These are phyloP conservation scores for Leishmania gerbilli DNA, from an alignment of 208 protist species.

Conservation along the genomic window DNA sequence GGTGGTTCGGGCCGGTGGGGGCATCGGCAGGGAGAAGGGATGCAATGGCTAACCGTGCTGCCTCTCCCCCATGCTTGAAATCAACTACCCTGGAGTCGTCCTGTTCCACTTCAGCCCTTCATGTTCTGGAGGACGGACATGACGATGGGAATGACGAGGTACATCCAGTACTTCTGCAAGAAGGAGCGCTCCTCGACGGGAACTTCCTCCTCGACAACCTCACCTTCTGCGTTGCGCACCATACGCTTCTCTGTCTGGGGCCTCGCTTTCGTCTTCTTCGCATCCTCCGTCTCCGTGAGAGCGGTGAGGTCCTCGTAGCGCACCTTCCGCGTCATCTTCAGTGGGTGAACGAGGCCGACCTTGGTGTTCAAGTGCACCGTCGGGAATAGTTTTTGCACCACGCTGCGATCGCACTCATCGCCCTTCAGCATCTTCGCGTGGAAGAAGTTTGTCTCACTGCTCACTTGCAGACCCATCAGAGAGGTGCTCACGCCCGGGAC, in stretches of 20 bases:
- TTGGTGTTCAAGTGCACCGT: conserved; percentile 52
- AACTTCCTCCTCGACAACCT: conserved; percentile 70
- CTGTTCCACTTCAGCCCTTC: conserved; percentile 22
- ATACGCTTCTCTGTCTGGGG: conserved; percentile 38
- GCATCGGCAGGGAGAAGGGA: not conserved
- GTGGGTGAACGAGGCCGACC: conserved; percentile 47
- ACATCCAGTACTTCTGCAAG: conserved; percentile 92
- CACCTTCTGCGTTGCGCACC: conserved; percentile 52
- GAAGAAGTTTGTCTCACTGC: conserved; percentile 82
- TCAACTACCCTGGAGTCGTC: not conserved
- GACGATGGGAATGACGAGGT: conserved; percentile 64
- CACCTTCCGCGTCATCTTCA: conserved; percentile 39
- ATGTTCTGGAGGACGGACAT: conserved; percentile 73
- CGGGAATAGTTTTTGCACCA: conserved; percentile 85
- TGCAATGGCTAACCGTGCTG: not conserved
- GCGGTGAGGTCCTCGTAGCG: conserved; percentile 74
- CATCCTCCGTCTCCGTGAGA: conserved; percentile 25
- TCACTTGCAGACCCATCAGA: conserved; percentile 73
- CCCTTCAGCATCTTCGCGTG: conserved; percentile 87
- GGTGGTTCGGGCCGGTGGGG: not conserved
- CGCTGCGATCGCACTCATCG: conserved; percentile 82
- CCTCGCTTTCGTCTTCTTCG: conserved; percentile 33
- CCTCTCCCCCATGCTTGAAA: not conserved
- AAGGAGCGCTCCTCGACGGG: conserved; percentile 77
- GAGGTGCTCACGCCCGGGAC: conserved; percentile 54